phyloP scores from a whole-genome alignment of 108 stramenopile species.

The Nitzschia palea region DNA sequence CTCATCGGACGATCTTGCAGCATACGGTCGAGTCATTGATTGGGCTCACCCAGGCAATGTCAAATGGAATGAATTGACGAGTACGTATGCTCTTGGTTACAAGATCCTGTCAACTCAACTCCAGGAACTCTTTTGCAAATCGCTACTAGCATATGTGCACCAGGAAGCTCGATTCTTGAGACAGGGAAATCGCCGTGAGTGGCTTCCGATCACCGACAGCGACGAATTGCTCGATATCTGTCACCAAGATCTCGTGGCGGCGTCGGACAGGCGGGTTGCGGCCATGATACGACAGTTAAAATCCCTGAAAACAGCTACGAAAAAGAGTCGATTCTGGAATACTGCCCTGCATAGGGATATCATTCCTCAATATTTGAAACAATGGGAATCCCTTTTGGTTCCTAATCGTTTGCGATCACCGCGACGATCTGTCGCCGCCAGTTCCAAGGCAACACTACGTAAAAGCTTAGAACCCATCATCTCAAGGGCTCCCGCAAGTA shows the following conservation, averaged over 20 bases:
- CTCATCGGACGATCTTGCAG: constrained; percentile 31
- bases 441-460: neutral
- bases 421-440: no score
- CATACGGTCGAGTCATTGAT: constrained; percentile 36
- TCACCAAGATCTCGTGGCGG: constrained; percentile 22
- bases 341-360: constrained; percentile 19
- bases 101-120: constrained; percentile 7
- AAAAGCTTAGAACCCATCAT: neutral
- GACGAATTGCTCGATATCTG: constrained; percentile 15
- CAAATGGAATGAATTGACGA: constrained; percentile 24
- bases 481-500: neutral
- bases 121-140: constrained; percentile 20
- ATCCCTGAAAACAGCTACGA: constrained; percentile 20
- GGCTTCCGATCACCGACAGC: constrained; percentile 23
- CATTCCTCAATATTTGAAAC: constrained; percentile 8
- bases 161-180: constrained; percentile 32
- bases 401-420: neutral
- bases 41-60: constrained; percentile 52
- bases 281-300: constrained; percentile 30
- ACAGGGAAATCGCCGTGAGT: constrained; percentile 28
- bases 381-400: constrained; percentile 19
- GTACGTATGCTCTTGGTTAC: constrained; percentile 18
- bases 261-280: constrained; percentile 4
- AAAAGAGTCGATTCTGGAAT: constrained; percentile 34
- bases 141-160: constrained; percentile 6